Base-by-base conservation (phyloP, 345 rosid genomes). In the Reutealis trisperma region DNA sequence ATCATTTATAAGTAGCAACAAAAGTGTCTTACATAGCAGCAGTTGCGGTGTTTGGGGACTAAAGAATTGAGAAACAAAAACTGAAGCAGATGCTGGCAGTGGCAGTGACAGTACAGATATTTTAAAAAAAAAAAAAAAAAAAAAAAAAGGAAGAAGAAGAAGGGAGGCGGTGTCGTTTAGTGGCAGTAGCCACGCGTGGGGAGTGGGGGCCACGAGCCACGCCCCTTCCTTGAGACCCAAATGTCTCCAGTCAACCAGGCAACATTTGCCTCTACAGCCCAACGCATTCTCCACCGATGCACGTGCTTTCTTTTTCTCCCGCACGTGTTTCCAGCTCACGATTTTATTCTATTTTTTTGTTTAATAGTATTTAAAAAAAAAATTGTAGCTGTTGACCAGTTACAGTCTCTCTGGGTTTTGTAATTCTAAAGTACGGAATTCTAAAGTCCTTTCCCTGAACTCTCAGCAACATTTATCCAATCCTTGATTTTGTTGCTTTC, bases 221-320 rank as follows among this genome's bases (percentile, higher is more conserved):
- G 30, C 32, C 37, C 7, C 25, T 2, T 8, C 30, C 60, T 18
- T 42, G 24, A 58, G 75, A 58, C 75, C 54, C 66, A 42, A 24
- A 27, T 49, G 70, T 63, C 62, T 63, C 77, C 77, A 59, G 77
- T 74, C 77, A 74, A 74, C 77, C 77, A n/a, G 70, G 70, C 77
- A 74, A 22, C 9, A 14, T 19, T 52, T 63, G 69, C 70, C 77
- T 11, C 47, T 49, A 49, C 70, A 47, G 62, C 70, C 47, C 60
- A 45, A 52, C 77, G 25, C 62, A 47, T 49, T 63, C 49, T 58
- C 22, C 63, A 7, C 12, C 14, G 1, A 47, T 9, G 51, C 51
- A 47, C 51, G 51, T 47, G 51, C 51, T 11, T 15, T 18, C 51
- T 18, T 34, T 12, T 55, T 41, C 59, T 18, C 44, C 47, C 60